phyloP scores from a whole-genome alignment of 352 stramenopile genomes.

The Phytophthora cryptogea region DNA sequence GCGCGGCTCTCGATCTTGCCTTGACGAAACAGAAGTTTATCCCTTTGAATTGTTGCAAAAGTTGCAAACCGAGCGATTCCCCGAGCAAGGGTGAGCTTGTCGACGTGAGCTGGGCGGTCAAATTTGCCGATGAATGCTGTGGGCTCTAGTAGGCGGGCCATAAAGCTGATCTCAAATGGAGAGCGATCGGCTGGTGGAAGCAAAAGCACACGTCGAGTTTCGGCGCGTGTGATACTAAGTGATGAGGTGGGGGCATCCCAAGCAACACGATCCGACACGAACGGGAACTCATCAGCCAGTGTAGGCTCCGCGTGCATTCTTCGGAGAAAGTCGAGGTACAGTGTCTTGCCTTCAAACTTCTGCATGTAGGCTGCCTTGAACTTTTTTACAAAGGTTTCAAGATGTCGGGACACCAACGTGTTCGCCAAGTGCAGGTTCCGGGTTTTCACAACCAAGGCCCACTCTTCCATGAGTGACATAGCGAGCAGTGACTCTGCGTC shows the following conservation, averaged over 20 bases:
- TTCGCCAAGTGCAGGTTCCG: slow-evolving; percentile 71
- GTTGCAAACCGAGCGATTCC: slow-evolving; percentile 51
- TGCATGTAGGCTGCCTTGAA: slow-evolving; percentile 80
- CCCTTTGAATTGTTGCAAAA: slow-evolving; percentile 60
- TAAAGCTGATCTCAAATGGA: slow-evolving; percentile 51
- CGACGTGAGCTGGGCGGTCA: slow-evolving; percentile 49
- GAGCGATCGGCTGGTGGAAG: slow-evolving; percentile 39
- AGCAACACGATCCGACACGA: slow-evolving; percentile 52
- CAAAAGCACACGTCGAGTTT: slow-evolving; percentile 68
- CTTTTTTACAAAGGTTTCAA: slow-evolving; percentile 77
- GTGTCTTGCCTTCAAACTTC: slow-evolving; percentile 76
- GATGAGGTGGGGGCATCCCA: slow-evolving; percentile 64
- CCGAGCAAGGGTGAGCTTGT: slow-evolving; percentile 56
- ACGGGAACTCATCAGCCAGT: slow-evolving; percentile 59
- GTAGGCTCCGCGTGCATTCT: slow-evolving; percentile 62
- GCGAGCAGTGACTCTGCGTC: slow-evolving; percentile 64
- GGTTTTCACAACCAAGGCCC: slow-evolving; percentile 63
- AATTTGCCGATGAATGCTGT: slow-evolving; percentile 76
- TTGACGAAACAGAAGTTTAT: slow-evolving; percentile 67
- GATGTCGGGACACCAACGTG: slow-evolving; percentile 61
- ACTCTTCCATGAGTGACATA: slow-evolving; percentile 74
- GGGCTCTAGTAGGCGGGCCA: slow-evolving; percentile 61
- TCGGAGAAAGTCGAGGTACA: slow-evolving; percentile 74
- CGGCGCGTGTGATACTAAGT: slow-evolving; percentile 67
- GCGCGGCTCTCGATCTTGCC: slow-evolving; percentile 76